Percentiles rank a stretch among this genome's conserved stretches.
Evolutionary conservation across 805 yeast genomes (phyloP).

Genomic region (Nakazawaea sp.): DNA sequence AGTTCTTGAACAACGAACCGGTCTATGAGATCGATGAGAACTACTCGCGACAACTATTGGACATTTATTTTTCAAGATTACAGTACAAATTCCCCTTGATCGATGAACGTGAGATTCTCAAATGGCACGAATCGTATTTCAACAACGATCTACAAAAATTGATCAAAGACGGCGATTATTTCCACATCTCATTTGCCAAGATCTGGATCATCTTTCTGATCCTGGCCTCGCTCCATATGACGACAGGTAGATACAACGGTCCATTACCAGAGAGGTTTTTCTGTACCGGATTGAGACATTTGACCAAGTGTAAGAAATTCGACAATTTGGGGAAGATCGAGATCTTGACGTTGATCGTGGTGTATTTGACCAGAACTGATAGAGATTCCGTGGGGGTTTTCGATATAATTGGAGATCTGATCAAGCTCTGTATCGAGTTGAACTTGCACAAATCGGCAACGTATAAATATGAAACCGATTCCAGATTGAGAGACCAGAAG

Average conservation of each 20-base stretch:
- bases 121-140: conserved; percentile 43
- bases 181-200: conserved; percentile 47
- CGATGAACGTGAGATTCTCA: conserved; percentile 43
- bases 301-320: conserved; percentile 36
- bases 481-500: conserved; percentile 27
- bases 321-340: conserved; percentile 42
- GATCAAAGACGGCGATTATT: conserved; percentile 33
- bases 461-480: conserved; percentile 21
- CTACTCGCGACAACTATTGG: conserved; percentile 42
- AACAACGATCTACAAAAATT: conserved; percentile 22
- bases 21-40: conserved; percentile 44
- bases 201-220: conserved; percentile 50
- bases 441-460: conserved; percentile 29
- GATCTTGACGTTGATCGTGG: conserved; percentile 42
- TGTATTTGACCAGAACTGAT: conserved; percentile 55
- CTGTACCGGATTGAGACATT: conserved; percentile 52
- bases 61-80: conserved; percentile 46
- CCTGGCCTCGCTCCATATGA: conserved; percentile 43
- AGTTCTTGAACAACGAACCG: conserved; percentile 41
- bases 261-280: conserved; percentile 50
- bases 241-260: conserved; percentile 50
- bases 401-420: conserved; percentile 46
- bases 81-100: conserved; percentile 53
- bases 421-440: conserved; percentile 34
- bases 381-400: conserved; percentile 49